Evolutionary conservation across 192 early-diverging fungal genomes (phyloP), one percentile per base, ranked within the genome.

Genomic region (Lunasporangiospora selenospora): DNA sequence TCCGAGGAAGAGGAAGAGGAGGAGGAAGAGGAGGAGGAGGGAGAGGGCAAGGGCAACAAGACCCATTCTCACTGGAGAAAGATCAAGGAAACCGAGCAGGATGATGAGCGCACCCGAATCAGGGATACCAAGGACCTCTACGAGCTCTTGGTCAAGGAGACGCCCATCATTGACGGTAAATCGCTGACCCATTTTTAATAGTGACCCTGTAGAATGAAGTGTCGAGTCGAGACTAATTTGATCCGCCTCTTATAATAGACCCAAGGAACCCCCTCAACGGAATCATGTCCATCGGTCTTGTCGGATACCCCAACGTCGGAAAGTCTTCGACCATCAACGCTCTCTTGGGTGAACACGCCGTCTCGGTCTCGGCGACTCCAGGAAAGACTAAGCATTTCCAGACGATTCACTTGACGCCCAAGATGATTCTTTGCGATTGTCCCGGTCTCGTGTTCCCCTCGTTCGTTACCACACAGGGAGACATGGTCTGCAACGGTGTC

Each of bases 311-410:
- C 48, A 99, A 99, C 82, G 98, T 99, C 44, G 98, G 98, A 77
- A 99, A 99, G 80, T 96, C 93, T 26, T 96, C 93, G 44, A 99
- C 97, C 23, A 92, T 99, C 75, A 99, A 99, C 82, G 94, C 97
- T 13, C 81, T 99, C 30, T 87, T 96, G 47, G 97, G 97, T 12
- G 85, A 95, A 32, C 97, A 97, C 65, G 82, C 87, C 42, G 98
- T 99, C 27, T 93, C 97, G 6, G 96, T 99, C 16, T 92, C 92
- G 11, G 85, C 98, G 29, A 99, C 96, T 19, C 98, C 98, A 19
- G 98, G 98, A 62, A 99, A 98, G 66, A 99, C 98, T 54, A 98
- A 98, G 83, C 98, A 99, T 76, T 99, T 99, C 82, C 98, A 99
- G 82, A 98, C 98, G 31, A 93, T 99, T 59, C 91, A 95, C 45